Evolutionary conservation across 129 eudicot genomes (phyloP).

Genomic region (Silybum marianum): DNA sequence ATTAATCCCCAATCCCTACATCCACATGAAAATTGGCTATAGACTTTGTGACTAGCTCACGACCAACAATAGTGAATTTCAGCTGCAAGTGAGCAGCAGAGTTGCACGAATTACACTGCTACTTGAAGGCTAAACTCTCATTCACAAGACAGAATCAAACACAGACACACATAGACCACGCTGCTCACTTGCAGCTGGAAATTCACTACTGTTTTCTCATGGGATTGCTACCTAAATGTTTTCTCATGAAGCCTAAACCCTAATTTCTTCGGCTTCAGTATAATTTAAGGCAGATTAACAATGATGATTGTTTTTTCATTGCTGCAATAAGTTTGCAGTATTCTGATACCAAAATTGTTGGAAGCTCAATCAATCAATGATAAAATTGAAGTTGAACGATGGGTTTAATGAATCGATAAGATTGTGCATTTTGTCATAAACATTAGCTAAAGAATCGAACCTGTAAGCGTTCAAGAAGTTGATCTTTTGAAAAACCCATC

Average conservation of each 20-base stretch:
- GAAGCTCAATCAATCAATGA: not conserved
- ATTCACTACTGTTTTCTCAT: not conserved
- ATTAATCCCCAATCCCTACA: not conserved
- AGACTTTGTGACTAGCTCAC: not conserved
- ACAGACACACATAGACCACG: not conserved
- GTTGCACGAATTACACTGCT: not conserved
- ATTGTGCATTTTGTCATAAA: slow-evolving; percentile 9
- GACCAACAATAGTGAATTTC: not conserved
- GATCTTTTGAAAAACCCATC: slow-evolving; percentile 52
- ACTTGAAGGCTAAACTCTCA: not conserved
- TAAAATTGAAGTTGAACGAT: not conserved
- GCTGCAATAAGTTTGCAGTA: not conserved
- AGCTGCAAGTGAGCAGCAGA: too few relatives aligned
- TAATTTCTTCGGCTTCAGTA: not conserved
- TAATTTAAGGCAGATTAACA: not conserved
- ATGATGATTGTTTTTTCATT: not conserved
- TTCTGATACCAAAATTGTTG: not conserved
- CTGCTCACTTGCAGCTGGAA: not conserved
- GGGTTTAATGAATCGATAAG: not conserved
- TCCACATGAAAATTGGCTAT: not conserved
- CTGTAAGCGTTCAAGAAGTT: slow-evolving; percentile 61
- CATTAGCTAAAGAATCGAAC: slow-evolving; percentile 24
- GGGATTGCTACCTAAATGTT: not conserved
- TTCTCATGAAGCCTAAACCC: slow-evolving; percentile 2
- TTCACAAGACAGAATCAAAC: not conserved